Evolutionary conservation across 495 filamentous ascomycete genomes (phyloP), one percentile per base, ranked within the genome.

Genomic region (Trichoderma gamsii): DNA sequence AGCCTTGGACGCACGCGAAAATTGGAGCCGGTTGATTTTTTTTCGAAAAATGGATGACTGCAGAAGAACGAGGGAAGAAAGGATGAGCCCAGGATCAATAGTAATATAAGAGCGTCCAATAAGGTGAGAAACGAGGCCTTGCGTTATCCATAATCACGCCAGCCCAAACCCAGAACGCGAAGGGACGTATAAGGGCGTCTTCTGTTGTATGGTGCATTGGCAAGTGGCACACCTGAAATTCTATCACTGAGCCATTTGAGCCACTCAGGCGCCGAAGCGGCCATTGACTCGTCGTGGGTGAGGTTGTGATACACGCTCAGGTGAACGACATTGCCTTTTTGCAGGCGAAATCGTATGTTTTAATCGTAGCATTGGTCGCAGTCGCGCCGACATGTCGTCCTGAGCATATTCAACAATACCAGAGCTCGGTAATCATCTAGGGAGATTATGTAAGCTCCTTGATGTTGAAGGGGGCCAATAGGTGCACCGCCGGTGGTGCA

Each of bases 211-310:
- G 43, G 43, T 44, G 43, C 43, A 44, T 44, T 44, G 43, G 43
- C 43, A 44, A 44, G 43, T 44, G 43, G 43, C 43, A 44, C 43
- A 63, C 56, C 56, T 25, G 56, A 25, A 63, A 63, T 25, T 25
- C 56, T 25, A 63, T 63, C 56, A 63, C 29, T 32, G 21, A 63
- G 21, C 56, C 56, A 63, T 25, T 32, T 32, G 21, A 63, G 56
- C 56, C 56, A 63, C 23, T 63, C 56, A 63, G 56, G 56, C 23
- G 56, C 56, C 29, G 56, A 25, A 63, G 56, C 56, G 5, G 21
- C 56, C 29, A 32, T 63, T 63, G 29, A 25, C 21, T 25, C 23
- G 21, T 25, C 21, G 56, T 63, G 56, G 23, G 21, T 32, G 21
- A 25, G 56, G 29, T 32, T 32, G 21, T 63, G 56, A 32, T 63